Evolutionary conservation across 148 eudicot species (phyloP).

Genomic region (Camellia granthamiana): DNA sequence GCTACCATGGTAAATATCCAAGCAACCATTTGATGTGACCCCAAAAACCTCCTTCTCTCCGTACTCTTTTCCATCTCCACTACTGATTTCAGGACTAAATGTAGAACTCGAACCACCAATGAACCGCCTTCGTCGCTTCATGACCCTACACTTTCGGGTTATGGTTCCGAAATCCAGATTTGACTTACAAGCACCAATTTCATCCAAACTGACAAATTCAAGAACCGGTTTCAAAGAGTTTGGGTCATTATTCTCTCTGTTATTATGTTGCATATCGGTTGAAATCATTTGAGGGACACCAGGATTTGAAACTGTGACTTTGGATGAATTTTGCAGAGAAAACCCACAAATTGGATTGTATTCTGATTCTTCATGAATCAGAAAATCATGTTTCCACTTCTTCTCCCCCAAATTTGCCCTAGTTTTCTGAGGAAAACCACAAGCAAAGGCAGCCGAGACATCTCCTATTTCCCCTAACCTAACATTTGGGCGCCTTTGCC

Average conservation of each 20-base stretch:
- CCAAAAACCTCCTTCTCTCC: not conserved
- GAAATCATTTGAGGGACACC: slow-evolving; percentile 4
- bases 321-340: slow-evolving; percentile 3
- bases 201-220: not conserved
- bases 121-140: slow-evolving; percentile 9
- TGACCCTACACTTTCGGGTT: slow-evolving; percentile 11
- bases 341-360: slow-evolving; percentile 1
- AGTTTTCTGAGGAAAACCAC: slow-evolving; percentile 5
- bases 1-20: not conserved
- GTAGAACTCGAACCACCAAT: slow-evolving; percentile 8
- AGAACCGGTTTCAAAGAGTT: not conserved
- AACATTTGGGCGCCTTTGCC: slow-evolving; percentile 23
- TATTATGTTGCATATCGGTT: not conserved
- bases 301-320: slow-evolving; percentile 8
- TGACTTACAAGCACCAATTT: not conserved
- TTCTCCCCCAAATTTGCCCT: slow-evolving; percentile 4
- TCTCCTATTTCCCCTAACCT: slow-evolving; percentile 25
- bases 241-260: slow-evolving; percentile 15
- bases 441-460: slow-evolving; percentile 14
- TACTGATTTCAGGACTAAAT: slow-evolving; percentile 1
- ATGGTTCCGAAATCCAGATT: slow-evolving; percentile 7
- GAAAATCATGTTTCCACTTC: slow-evolving; percentile 12
- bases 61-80: not conserved
- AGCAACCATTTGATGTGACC: not conserved
- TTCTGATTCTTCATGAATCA: not conserved